Evolutionary conservation across 768 basidiomycete genomes (phyloP).

Genomic region (Amyloporia xantha): DNA sequence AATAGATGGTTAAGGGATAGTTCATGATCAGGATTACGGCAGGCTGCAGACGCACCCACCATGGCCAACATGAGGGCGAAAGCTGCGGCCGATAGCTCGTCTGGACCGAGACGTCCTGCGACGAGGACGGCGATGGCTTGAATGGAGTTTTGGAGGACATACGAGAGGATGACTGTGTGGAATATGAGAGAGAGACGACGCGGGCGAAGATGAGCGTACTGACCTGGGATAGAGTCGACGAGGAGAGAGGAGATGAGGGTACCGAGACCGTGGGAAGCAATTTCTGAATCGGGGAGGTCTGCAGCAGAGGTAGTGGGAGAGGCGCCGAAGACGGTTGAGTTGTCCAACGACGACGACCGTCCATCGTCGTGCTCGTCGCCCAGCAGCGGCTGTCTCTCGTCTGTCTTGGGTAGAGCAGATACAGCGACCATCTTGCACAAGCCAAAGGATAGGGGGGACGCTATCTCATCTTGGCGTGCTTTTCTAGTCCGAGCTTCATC

Average conservation of each 20-base stretch:
- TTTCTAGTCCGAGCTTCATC: constrained; percentile 4
- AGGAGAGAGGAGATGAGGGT: constrained; percentile 42
- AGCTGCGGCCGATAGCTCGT: constrained; percentile 64
- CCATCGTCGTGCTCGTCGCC: background rate
- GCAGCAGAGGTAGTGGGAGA: constrained; percentile 9
- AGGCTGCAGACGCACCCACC: constrained; percentile 45
- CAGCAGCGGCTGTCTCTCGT: constrained; percentile 19
- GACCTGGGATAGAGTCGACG: constrained; percentile 54
- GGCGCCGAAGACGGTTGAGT: constrained; percentile 5
- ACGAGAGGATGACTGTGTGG: constrained; percentile 54
- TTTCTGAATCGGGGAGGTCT: constrained; percentile 11
- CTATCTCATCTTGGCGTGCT: background rate
- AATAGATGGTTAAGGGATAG: background rate
- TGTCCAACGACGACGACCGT: constrained; percentile 1
- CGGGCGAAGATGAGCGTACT: constrained; percentile 8
- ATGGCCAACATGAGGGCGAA: constrained; percentile 74
- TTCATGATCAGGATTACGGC: constrained; percentile 42
- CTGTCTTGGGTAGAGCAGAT: background rate
- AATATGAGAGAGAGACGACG: background rate
- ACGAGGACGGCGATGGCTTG: constrained; percentile 61
- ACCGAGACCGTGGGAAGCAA: constrained; percentile 10
- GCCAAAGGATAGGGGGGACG: background rate
- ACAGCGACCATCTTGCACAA: background rate
- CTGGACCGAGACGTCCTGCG: constrained; percentile 59
- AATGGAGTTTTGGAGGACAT: constrained; percentile 67